phyloP scores from a whole-genome alignment of 2,329 filamentous ascomycete species.

The Chaetomium sp. region DNA sequence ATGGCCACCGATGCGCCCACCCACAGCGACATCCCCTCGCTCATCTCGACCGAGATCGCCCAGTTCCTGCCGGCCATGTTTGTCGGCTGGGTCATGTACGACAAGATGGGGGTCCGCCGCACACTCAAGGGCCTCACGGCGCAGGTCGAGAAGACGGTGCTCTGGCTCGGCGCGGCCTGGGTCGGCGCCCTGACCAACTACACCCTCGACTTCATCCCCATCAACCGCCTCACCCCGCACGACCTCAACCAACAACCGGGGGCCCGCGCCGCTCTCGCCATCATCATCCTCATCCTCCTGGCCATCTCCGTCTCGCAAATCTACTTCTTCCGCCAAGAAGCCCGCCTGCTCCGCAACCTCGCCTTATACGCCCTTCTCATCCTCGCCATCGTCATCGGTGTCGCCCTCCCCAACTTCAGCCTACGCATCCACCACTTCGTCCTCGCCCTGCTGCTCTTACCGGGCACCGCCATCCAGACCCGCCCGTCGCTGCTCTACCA shows the following conservation, averaged over 20 bases:
- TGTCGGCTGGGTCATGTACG: constrained; percentile 79
- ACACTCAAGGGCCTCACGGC: constrained; percentile 67
- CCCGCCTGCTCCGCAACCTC: constrained; percentile 69
- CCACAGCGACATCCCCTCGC: constrained; percentile 56
- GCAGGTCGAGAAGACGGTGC: constrained; percentile 80
- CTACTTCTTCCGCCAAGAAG: constrained; percentile 81
- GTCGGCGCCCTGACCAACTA: constrained; percentile 90
- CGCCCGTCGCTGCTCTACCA: constrained; percentile 80
- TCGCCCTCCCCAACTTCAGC: constrained; percentile 68
- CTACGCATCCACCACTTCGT: constrained; percentile 95
- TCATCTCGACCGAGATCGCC: constrained; percentile 72
- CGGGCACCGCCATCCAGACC: constrained; percentile 83
- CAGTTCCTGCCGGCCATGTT: constrained; percentile 84
- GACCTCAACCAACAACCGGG: constrained; percentile 87
- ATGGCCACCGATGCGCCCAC: constrained; percentile 82
- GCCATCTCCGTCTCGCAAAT: constrained; percentile 67
- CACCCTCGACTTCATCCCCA: constrained; percentile 89
- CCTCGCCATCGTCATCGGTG: constrained; percentile 58
- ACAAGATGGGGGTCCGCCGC: constrained; percentile 69
- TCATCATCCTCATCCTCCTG: constrained; percentile 66
- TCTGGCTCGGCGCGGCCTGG: constrained; percentile 89
- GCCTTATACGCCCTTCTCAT: constrained; percentile 68
- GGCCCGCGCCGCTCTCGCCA: constrained; percentile 71
- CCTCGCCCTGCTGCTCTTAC: constrained; percentile 75
- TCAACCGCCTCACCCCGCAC: constrained; percentile 82